phyloP scores from a whole-genome alignment of 768 basidiomycete genomes.

The Naganishia kalamii region DNA sequence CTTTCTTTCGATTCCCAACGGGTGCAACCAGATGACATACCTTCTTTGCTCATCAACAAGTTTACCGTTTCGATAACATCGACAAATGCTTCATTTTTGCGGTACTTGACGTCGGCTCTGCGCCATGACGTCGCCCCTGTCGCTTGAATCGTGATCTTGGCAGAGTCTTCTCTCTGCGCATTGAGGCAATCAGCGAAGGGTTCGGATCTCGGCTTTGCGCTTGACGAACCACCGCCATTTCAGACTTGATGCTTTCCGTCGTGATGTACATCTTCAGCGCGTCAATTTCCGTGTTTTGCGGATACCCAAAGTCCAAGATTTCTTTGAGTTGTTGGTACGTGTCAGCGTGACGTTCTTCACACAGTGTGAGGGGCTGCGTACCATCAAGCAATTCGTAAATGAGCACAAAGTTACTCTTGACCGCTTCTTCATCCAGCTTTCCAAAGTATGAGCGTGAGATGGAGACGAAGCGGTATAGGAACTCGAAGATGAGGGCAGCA shows the following conservation, averaged over 20 bases:
- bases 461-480: constrained; percentile 89
- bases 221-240: constrained; percentile 67
- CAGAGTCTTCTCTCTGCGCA: constrained; percentile 75
- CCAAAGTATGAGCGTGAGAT: constrained; percentile 96
- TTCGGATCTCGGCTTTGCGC: not conserved
- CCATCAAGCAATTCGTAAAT: constrained; percentile 98
- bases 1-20: no score
- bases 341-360: not conserved
- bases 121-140: constrained; percentile 96
- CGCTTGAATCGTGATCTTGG: constrained; percentile 93
- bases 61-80: constrained; percentile 97
- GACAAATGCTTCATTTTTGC: constrained; percentile 99
- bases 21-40: constrained; percentile 50
- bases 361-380: constrained; percentile 45
- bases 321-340: constrained; percentile 52
- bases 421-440: constrained; percentile 92
- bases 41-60: constrained; percentile 93
- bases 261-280: constrained; percentile 97
- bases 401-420: constrained; percentile 98
- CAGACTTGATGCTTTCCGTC: constrained; percentile 84
- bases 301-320: constrained; percentile 98
- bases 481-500: constrained; percentile 95
- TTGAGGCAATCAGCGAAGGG: not conserved
- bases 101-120: constrained; percentile 90
- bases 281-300: constrained; percentile 97